These are phyloP conservation scores for Conticribra guillardii DNA, from an alignment of 108 stramenopile species.

Conservation along the genomic window DNA sequence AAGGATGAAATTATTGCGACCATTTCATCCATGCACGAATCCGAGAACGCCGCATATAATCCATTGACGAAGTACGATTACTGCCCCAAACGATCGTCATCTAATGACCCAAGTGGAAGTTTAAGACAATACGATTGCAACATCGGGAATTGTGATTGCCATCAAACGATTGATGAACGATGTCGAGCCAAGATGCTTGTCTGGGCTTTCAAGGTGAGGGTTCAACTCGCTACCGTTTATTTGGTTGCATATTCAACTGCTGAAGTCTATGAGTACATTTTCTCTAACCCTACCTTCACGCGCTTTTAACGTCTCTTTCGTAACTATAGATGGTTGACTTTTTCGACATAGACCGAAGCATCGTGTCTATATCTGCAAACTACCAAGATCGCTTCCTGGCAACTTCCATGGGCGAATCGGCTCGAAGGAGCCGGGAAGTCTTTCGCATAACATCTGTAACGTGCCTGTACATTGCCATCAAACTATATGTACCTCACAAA, in stretches of 20 bases:
- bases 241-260: neutral
- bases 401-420: slow-evolving; percentile 8
- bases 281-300: neutral
- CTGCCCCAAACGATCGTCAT: neutral
- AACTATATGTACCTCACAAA: slow-evolving; percentile 21
- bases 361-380: slow-evolving; percentile 20
- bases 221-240: too few species aligned
- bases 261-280: neutral
- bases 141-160: neutral
- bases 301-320: neutral
- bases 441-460: slow-evolving; percentile 39
- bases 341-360: slow-evolving; percentile 32
- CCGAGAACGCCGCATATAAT: slow-evolving; percentile 8
- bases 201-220: slow-evolving; percentile 31
- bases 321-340: slow-evolving; percentile 34
- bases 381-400: slow-evolving; percentile 38
- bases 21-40: slow-evolving; percentile 5
- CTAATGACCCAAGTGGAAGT: neutral
- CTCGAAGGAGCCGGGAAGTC: slow-evolving; percentile 6
- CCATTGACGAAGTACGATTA: slow-evolving; percentile 15
- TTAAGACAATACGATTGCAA: neutral
- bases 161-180: slow-evolving; percentile 7
- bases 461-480: slow-evolving; percentile 37
- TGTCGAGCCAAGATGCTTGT: slow-evolving; percentile 34
- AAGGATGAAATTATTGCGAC: neutral